These are phyloP conservation scores for Schwanniomyces sp. DNA, from an alignment of 805 yeast genomes.

Conservation along the genomic window DNA sequence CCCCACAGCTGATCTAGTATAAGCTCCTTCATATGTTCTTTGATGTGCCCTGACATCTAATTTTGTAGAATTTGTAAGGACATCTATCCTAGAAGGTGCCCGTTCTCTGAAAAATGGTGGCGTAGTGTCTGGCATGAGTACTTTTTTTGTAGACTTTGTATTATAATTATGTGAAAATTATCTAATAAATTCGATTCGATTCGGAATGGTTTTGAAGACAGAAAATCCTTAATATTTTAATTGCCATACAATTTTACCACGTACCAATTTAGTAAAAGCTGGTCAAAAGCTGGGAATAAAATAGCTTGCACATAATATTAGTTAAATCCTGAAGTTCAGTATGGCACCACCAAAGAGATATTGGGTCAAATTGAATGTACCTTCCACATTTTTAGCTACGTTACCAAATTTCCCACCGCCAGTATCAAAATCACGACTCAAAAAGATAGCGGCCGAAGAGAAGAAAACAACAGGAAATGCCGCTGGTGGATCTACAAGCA, in stretches of 20 bases:
- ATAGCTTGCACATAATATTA: neutral
- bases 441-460: constrained; percentile 32
- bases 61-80: constrained; percentile 39
- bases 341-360: constrained; percentile 38
- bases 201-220: neutral
- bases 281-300: neutral
- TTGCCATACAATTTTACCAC: neutral
- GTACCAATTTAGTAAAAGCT: neutral
- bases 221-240: neutral
- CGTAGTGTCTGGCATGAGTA: neutral
- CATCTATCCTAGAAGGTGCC: constrained; percentile 32
- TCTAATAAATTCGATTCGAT: neutral
- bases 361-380: constrained; percentile 32
- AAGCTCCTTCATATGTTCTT: constrained; percentile 84
- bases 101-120: constrained; percentile 11
- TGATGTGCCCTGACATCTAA: constrained; percentile 69
- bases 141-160: neutral
- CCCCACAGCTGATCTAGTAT: constrained; percentile 69
- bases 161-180: neutral
- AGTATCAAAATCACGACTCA: constrained; percentile 28
- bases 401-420: constrained; percentile 37
- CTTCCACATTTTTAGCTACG: constrained; percentile 26
- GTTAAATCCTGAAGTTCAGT: neutral
- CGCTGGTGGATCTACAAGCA: constrained; percentile 3
- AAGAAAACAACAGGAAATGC: constrained; percentile 13